These are phyloP conservation scores for Russula griseocarnosa DNA, from an alignment of 768 basidiomycete species.

Conservation along the genomic window DNA sequence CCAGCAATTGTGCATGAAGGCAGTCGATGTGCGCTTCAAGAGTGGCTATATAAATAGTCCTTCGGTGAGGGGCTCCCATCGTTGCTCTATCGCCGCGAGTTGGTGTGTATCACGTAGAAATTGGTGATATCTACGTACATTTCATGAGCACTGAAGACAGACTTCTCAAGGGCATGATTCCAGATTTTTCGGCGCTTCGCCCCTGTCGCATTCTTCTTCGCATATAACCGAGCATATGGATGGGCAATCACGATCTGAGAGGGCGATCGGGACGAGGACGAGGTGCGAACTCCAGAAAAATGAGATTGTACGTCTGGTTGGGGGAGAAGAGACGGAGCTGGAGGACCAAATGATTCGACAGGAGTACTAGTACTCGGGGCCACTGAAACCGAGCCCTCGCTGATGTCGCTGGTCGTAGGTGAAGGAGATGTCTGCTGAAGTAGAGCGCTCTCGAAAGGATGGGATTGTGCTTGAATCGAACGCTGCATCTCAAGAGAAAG, in stretches of 20 bases:
- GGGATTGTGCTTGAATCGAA: slow-evolving; percentile 13
- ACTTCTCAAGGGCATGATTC: slow-evolving; percentile 74
- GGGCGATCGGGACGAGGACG: slow-evolving; percentile 4
- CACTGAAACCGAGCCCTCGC: slow-evolving; percentile 20
- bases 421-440: slow-evolving; percentile 23
- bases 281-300: slow-evolving; percentile 13
- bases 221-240: slow-evolving; percentile 66
- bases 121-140: slow-evolving; percentile 42
- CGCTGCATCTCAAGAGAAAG: slow-evolving; percentile 22
- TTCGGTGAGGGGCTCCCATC: slow-evolving; percentile 61
- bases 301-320: slow-evolving; percentile 14
- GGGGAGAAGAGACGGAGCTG: slow-evolving; percentile 27
- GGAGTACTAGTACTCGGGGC: slow-evolving; percentile 13
- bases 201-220: slow-evolving; percentile 49
- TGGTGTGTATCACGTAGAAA: neutral
- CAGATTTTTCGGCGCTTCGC: slow-evolving; percentile 70
- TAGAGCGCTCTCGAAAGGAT: slow-evolving; percentile 9
- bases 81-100: slow-evolving; percentile 45
- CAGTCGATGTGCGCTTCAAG: slow-evolving; percentile 69
- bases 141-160: slow-evolving; percentile 62
- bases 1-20: slow-evolving; percentile 55
- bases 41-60: slow-evolving; percentile 67
- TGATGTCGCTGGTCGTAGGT: slow-evolving; percentile 26
- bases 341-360: slow-evolving; percentile 22
- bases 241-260: slow-evolving; percentile 45